Percentiles rank a stretch among this genome's conserved stretches.
Evolutionary conservation across 2,329 filamentous ascomycete species (phyloP).

Genomic region (Beauveria varroae): DNA sequence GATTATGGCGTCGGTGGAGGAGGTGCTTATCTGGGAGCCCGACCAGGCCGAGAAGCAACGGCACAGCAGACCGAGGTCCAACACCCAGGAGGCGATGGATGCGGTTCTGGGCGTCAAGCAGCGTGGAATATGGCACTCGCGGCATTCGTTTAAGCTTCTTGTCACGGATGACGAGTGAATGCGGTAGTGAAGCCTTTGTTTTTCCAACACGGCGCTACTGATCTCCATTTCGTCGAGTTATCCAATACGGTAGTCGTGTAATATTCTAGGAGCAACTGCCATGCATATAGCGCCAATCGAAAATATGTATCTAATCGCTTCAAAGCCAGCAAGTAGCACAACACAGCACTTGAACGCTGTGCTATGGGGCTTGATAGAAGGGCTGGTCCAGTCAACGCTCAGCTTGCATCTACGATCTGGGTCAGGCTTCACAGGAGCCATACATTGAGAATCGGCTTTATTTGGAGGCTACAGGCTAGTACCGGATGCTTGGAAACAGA

Average conservation of each 20-base stretch:
- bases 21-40: conserved; percentile 51
- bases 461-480: no score
- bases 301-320: background rate
- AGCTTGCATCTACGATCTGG: no score
- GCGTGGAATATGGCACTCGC: conserved; percentile 57
- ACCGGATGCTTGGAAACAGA: no score
- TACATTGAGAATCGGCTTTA: no score
- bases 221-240: background rate
- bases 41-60: conserved; percentile 21
- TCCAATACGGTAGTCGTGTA: background rate
- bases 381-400: no score
- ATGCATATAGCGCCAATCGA: background rate
- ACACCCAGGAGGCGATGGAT: conserved; percentile 52
- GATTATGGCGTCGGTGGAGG: conserved; percentile 72
- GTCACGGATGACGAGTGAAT: conserved; percentile 37
- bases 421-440: no score
- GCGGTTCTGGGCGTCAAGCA: conserved; percentile 51
- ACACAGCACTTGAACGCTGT: background rate
- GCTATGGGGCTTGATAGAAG: no score
- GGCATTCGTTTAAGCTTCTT: conserved; percentile 47
- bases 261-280: background rate
- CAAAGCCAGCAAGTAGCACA: background rate
- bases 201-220: background rate
- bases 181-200: background rate
- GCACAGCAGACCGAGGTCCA: conserved; percentile 34